Evolutionary conservation across 768 basidiomycete species (phyloP).

Genomic region (Mycena haematopus): DNA sequence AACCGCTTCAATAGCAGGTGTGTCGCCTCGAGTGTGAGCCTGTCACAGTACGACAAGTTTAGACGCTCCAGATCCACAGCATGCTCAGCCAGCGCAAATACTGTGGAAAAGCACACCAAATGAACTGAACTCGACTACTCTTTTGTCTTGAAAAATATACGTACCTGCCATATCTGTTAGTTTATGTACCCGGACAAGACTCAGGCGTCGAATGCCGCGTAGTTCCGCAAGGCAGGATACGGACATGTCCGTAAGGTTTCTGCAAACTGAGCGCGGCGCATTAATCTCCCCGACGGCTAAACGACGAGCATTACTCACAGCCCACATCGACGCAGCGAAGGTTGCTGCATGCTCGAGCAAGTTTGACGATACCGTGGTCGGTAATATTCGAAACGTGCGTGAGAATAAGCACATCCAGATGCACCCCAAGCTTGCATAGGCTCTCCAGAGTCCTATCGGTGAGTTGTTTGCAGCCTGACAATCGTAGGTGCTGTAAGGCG

Average conservation of each 20-base stretch:
- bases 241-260: conserved; percentile 82
- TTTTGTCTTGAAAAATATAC: too few relatives aligned
- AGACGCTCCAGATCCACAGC: conserved; percentile 73
- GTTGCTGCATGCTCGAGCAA: conserved; percentile 74
- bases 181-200: conserved; percentile 80
- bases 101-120: conserved; percentile 11
- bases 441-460: conserved; percentile 74
- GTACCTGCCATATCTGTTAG: conserved; percentile 76
- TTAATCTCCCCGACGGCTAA: conserved; percentile 21
- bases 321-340: conserved; percentile 87
- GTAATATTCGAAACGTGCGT: conserved; percentile 84
- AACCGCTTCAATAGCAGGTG: conserved; percentile 71
- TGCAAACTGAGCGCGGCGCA: conserved; percentile 62
- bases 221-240: conserved; percentile 81
- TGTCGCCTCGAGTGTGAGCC: conserved; percentile 77
- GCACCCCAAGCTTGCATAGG: conserved; percentile 73
- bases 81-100: conserved; percentile 81
- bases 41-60: conserved; percentile 87
- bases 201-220: conserved; percentile 73
- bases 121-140: too few relatives aligned
- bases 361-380: conserved; percentile 69
- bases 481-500: conserved; percentile 73
- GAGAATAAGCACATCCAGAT: conserved; percentile 81
- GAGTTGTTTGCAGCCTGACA: conserved; percentile 79
- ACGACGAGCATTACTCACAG: conserved; percentile 57